phyloP scores from a whole-genome alignment of 1,139 yeast genomes.

The Yamadazyma buinensis region DNA sequence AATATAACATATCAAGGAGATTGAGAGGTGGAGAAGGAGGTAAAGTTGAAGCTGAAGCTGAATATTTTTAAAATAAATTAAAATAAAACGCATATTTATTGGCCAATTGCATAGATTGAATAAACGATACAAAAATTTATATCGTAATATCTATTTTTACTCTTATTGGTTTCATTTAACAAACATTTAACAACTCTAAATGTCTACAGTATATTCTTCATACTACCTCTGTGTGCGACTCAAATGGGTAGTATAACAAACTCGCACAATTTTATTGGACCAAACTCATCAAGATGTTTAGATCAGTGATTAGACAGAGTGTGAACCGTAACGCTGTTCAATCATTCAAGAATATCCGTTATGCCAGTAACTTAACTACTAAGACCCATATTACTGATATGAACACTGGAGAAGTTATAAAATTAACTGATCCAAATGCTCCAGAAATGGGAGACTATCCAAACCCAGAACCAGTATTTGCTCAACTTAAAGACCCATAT shows the following conservation, averaged over 20 bases:
- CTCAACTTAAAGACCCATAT: slow-evolving; percentile 67
- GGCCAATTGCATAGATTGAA: too few species aligned
- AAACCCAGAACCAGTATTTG: slow-evolving; percentile 43
- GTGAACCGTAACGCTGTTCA: background rate
- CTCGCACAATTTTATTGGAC: slow-evolving; percentile 12
- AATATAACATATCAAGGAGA: too few species aligned
- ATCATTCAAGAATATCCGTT: slow-evolving; percentile 14
- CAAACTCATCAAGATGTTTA: slow-evolving; percentile 14
- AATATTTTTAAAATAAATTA: too few species aligned
- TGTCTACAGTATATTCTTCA: too few species aligned
- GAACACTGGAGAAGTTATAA: slow-evolving; percentile 37
- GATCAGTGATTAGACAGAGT: slow-evolving; percentile 9
- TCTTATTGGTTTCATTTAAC: too few species aligned
- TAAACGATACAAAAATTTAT: too few species aligned
- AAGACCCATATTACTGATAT: slow-evolving; percentile 40
- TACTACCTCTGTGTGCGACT: background rate
- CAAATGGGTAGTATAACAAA: background rate
- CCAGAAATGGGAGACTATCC: slow-evolving; percentile 48
- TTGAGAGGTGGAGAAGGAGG: too few species aligned
- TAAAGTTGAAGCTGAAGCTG: background rate
- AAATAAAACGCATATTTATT: too few species aligned
- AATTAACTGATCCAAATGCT: slow-evolving; percentile 40
- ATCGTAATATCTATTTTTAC: too few species aligned
- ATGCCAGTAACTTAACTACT: slow-evolving; percentile 31
- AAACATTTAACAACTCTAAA: too few species aligned